A percentile compares a stretch with the other conserved stretches of the same genome.
Conservation (phyloP, 768 basidiomycete species). For the Phanerodontia chrysosporium region DNA sequence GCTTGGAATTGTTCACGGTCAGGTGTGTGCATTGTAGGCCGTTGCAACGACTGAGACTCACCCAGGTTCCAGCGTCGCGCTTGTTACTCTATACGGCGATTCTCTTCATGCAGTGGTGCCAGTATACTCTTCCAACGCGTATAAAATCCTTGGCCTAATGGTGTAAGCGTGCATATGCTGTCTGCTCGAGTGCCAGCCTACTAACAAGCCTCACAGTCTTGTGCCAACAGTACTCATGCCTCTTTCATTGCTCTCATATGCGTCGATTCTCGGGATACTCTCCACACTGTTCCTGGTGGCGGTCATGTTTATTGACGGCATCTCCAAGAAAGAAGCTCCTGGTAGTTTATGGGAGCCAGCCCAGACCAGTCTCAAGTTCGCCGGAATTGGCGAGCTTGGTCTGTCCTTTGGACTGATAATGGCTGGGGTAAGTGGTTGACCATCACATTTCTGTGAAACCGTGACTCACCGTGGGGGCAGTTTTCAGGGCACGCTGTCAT, state of each 20-base stretch:
- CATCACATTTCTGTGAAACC: not conserved
- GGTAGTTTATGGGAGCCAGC: constrained; percentile 80
- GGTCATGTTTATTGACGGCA: constrained; percentile 81
- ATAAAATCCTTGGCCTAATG: constrained; percentile 70
- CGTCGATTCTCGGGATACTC: constrained; percentile 80
- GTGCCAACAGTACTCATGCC: constrained; percentile 86
- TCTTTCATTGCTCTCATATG: constrained; percentile 79
- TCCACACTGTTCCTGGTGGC: constrained; percentile 72
- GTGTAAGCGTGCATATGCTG: constrained; percentile 43
- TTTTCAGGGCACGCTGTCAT: constrained; percentile 93
- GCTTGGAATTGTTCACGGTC: constrained; percentile 82
- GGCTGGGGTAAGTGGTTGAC: constrained; percentile 59
- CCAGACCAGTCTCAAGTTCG: constrained; percentile 56
- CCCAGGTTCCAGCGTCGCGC: constrained; percentile 55
- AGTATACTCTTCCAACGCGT: constrained; percentile 57
- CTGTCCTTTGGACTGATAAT: constrained; percentile 87
- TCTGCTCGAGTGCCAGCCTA: not conserved
- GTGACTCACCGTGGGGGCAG: constrained; percentile 28
- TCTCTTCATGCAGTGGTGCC: constrained; percentile 75
- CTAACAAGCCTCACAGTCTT: constrained; percentile 42
- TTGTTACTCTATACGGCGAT: constrained; percentile 89
- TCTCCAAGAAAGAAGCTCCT: constrained; percentile 64
- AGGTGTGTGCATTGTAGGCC: constrained; percentile 39
- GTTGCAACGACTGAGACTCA: not conserved
- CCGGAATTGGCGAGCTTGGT: constrained; percentile 56